These are phyloP conservation scores for Aspergillus jensenii DNA, from an alignment of 2,329 filamentous ascomycete species.

Conservation along the genomic window DNA sequence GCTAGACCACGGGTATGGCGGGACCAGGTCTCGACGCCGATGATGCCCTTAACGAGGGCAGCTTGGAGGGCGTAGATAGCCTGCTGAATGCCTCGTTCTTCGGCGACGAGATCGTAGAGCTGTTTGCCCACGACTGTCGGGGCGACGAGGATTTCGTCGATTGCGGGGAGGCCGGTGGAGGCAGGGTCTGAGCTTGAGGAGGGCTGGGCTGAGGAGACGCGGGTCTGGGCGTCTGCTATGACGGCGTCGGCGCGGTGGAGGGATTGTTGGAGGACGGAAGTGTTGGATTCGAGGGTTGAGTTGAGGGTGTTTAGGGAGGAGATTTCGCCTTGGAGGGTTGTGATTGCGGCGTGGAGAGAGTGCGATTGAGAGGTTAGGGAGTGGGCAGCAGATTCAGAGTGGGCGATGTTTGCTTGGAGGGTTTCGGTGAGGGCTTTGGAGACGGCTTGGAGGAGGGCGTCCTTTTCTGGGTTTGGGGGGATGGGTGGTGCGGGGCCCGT, in stretches of 20 bases:
- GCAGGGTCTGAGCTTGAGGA: constrained; percentile 33
- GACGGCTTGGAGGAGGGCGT: constrained; percentile 76
- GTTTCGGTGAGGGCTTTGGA: constrained; percentile 68
- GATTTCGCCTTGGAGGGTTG: constrained; percentile 71
- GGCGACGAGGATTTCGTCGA: constrained; percentile 90
- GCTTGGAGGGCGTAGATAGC: constrained; percentile 68
- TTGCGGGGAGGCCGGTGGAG: constrained; percentile 59
- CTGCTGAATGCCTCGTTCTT: constrained; percentile 83
- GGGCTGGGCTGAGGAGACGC: constrained; percentile 37
- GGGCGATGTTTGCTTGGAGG: constrained; percentile 66
- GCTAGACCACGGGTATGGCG: constrained; percentile 48
- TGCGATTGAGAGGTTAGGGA: constrained; percentile 76
- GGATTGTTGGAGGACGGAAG: constrained; percentile 72
- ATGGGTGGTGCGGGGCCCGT: constrained; percentile 71
- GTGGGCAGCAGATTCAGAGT: constrained; percentile 72
- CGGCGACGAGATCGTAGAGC: constrained; percentile 82
- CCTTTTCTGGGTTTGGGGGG: constrained; percentile 93
- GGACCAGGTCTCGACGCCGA: constrained; percentile 48
- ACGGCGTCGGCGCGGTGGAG: constrained; percentile 76
- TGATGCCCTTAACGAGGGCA: constrained; percentile 46
- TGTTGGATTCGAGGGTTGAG: constrained; percentile 71
- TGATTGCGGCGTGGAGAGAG: constrained; percentile 70
- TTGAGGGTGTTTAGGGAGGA: constrained; percentile 69
- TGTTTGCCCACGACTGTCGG: constrained; percentile 92
- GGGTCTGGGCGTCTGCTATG: constrained; percentile 69